Conservation (phyloP, 768 basidiomycete genomes). For the Rossbeevera mucosa region DNA sequence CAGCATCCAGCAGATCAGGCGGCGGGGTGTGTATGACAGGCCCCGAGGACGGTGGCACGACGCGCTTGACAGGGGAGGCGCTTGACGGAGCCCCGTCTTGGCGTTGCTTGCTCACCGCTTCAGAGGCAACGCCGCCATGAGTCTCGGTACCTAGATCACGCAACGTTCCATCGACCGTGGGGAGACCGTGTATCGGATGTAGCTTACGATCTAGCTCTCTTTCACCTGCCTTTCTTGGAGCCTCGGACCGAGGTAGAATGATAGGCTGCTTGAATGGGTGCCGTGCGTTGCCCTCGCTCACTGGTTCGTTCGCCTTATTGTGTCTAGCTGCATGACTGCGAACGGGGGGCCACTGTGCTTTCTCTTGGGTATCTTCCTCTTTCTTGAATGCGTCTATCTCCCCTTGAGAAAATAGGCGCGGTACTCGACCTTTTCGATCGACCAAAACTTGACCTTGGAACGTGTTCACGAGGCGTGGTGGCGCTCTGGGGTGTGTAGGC, state of each 20-base stretch:
- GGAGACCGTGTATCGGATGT: background rate
- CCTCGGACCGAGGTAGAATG: background rate
- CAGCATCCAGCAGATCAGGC: background rate
- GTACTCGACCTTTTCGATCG: constrained; percentile 14
- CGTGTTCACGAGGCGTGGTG: constrained; percentile 20
- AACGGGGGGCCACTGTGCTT: constrained; percentile 11
- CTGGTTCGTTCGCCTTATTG: background rate
- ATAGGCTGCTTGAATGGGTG: constrained; percentile 18
- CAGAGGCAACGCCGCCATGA: background rate
- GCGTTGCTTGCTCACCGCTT: background rate
- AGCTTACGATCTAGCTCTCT: background rate
- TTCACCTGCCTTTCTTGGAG: background rate
- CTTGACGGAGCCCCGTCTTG: background rate
- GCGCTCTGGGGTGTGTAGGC: constrained; percentile 9
- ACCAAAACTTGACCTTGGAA: constrained; percentile 19
- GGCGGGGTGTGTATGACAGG: background rate
- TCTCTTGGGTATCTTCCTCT: background rate
- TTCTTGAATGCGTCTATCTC: background rate
- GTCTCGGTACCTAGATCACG: background rate
- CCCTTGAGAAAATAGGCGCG: background rate
- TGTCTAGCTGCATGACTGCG: constrained; percentile 6
- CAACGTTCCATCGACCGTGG: background rate
- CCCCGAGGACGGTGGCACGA: background rate
- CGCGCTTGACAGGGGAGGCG: constrained; percentile 2
- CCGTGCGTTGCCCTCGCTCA: background rate